phyloP scores from a whole-genome alignment of 148 eudicot species.

The Vaccinium vitisidaea region DNA sequence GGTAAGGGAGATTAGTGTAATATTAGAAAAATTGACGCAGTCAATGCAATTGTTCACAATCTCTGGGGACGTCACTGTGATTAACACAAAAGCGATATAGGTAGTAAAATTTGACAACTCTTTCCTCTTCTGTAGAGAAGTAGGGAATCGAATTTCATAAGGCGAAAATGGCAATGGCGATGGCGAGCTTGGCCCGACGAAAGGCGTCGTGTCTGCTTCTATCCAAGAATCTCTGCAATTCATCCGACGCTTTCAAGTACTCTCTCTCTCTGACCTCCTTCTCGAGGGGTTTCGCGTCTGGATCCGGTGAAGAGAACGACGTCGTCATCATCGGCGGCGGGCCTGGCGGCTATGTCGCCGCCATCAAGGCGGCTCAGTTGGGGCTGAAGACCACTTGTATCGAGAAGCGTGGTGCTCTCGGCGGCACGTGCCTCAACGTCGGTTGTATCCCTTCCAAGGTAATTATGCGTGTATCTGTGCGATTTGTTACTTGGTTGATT shows the following conservation, averaged over 20 bases:
- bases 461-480: neutral
- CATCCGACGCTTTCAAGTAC: slow-evolving; percentile 36
- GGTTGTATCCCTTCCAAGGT: slow-evolving; percentile 99
- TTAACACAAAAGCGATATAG: neutral
- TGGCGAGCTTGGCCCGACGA: slow-evolving; percentile 65
- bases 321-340: slow-evolving; percentile 95
- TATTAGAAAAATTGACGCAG: neutral
- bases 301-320: slow-evolving; percentile 69
- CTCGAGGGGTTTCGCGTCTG: slow-evolving; percentile 58
- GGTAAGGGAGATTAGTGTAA: neutral
- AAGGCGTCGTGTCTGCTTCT: slow-evolving; percentile 33
- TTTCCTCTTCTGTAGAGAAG: neutral
- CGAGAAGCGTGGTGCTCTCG: slow-evolving; percentile 88
- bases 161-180: slow-evolving; percentile 79
- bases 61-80: neutral
- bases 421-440: slow-evolving; percentile 94
- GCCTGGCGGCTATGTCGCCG: slow-evolving; percentile 94
- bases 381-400: slow-evolving; percentile 95
- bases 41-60: neutral
- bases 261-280: slow-evolving; percentile 45
- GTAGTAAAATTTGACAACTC: neutral
- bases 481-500: neutral
- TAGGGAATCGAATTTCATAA: neutral
- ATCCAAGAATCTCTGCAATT: slow-evolving; percentile 28
- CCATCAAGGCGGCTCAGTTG: slow-evolving; percentile 93